phyloP scores from a whole-genome alignment of 495 filamentous ascomycete species.

The Aspergillus olivimuriae region DNA sequence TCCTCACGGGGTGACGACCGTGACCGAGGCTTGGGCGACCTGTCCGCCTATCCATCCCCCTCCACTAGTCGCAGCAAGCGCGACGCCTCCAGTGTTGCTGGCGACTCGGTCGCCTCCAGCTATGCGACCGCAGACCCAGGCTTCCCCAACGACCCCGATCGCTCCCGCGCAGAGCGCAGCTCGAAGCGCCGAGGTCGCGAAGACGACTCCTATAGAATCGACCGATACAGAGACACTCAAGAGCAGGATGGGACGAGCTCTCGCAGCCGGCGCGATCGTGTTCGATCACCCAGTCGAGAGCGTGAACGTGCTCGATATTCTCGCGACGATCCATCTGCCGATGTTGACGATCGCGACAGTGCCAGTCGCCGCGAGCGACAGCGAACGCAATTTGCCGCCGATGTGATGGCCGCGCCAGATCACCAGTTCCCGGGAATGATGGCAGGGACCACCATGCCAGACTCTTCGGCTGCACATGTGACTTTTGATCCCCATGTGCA shows the following conservation, averaged over 20 bases:
- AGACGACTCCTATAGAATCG: conserved; percentile 13
- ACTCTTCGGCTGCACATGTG: conserved; percentile 16
- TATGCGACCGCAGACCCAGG: conserved; percentile 49
- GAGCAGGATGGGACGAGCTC: conserved; percentile 28
- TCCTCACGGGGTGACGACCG: conserved; percentile 52
- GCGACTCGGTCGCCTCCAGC: conserved; percentile 45
- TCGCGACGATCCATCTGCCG: conserved; percentile 12
- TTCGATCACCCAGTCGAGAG: conserved; percentile 27
- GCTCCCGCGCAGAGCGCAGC: conserved; percentile 24
- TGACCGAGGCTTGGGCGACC: conserved; percentile 40
- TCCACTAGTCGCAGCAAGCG: conserved; percentile 31
- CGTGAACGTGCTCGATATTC: conserved; percentile 26
- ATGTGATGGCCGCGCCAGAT: conserved; percentile 2
- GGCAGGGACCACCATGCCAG: conserved; percentile 15
- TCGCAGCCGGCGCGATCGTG: conserved; percentile 26
- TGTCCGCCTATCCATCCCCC: conserved; percentile 31
- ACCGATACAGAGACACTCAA: conserved; percentile 14
- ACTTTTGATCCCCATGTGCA: conserved; percentile 46
- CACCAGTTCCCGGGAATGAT: conserved; percentile 7
- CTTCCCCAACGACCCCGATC: conserved; percentile 20
- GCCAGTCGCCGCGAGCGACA: conserved; percentile 24
- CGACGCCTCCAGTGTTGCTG: conserved; percentile 31
- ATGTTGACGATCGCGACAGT: conserved; percentile 11
- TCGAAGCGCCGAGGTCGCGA: conserved; percentile 23
- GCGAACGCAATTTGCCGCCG: conserved; percentile 15